Percentiles rank a stretch among this genome's conserved stretches.
These are phyloP conservation scores for Leccinum boreale DNA, from an alignment of 768 basidiomycete species.

Conservation along the genomic window DNA sequence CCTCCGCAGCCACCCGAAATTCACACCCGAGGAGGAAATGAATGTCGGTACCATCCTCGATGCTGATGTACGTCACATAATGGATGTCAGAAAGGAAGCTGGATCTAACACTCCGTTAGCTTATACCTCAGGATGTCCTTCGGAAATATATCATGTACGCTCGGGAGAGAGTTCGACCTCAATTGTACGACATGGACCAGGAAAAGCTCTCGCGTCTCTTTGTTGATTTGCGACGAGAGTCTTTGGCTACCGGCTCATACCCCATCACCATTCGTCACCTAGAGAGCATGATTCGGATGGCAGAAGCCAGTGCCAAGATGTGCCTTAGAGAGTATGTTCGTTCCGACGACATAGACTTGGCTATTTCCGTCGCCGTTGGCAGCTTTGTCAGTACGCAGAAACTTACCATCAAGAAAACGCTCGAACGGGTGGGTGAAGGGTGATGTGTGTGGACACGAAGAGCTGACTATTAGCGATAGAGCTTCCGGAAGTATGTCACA, in stretches of 20 bases:
- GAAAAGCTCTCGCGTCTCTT: constrained; percentile 94
- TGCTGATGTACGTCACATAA: constrained; percentile 69
- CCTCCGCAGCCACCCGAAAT: constrained; percentile 90
- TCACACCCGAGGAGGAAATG: constrained; percentile 90
- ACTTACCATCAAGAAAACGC: constrained; percentile 96
- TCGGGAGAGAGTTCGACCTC: constrained; percentile 87
- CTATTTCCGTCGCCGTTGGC: constrained; percentile 91
- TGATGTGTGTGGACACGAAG: not conserved
- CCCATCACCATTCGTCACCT: constrained; percentile 97
- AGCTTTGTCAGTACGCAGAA: constrained; percentile 98
- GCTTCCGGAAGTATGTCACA: constrained; percentile 96
- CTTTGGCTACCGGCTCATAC: constrained; percentile 95
- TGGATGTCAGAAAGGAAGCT: not conserved
- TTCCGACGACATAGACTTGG: constrained; percentile 93
- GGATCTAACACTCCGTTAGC: constrained; percentile 42
- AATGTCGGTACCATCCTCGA: constrained; percentile 86
- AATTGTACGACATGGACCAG: constrained; percentile 92
- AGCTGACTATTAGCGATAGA: constrained; percentile 42
- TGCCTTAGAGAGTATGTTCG: constrained; percentile 94
- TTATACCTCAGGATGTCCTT: constrained; percentile 94
- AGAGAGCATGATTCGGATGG: constrained; percentile 99
- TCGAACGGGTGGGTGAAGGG: constrained; percentile 67
- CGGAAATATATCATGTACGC: constrained; percentile 99
- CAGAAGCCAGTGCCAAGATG: constrained; percentile 99
- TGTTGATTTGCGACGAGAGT: constrained; percentile 93